Percentiles rank a stretch among this genome's conserved stretches.
Conservation (phyloP, 768 basidiomycete species). For the Vishniacozyma victoriae region DNA sequence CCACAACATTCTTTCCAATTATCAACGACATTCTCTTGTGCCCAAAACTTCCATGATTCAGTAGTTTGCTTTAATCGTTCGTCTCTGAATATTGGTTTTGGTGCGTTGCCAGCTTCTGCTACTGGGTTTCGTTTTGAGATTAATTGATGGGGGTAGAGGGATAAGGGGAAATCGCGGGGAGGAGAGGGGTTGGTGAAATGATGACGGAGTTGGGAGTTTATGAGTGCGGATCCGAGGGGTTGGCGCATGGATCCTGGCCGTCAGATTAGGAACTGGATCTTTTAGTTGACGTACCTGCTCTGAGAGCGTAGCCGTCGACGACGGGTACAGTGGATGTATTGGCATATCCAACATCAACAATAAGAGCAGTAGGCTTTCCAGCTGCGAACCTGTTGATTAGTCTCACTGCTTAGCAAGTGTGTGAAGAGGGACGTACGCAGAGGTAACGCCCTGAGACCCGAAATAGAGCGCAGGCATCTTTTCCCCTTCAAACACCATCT, state of each 20-base stretch:
- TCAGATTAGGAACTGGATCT: neutral
- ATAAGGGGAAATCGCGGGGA: constrained; percentile 56
- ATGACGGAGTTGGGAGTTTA: constrained; percentile 70
- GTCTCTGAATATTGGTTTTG: constrained; percentile 66
- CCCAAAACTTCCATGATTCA: constrained; percentile 73
- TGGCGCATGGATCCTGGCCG: constrained; percentile 60
- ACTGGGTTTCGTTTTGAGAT: constrained; percentile 70
- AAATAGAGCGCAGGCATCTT: constrained; percentile 92
- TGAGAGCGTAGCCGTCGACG: constrained; percentile 92
- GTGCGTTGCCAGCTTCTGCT: constrained; percentile 55
- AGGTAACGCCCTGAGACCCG: constrained; percentile 87
- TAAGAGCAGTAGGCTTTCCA: constrained; percentile 93
- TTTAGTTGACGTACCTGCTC: constrained; percentile 62
- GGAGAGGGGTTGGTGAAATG: constrained; percentile 50
- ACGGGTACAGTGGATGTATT: constrained; percentile 89
- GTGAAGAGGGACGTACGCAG: constrained; percentile 60
- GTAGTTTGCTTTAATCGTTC: constrained; percentile 70
- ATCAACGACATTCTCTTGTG: constrained; percentile 75
- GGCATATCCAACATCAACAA: constrained; percentile 86
- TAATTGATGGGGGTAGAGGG: constrained; percentile 78
- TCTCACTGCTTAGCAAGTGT: neutral
- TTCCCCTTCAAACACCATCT: constrained; percentile 91
- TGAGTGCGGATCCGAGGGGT: constrained; percentile 53
- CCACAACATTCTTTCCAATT: constrained; percentile 88
- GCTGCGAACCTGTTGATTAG: constrained; percentile 71